Conservation (phyloP, 352 stramenopile genomes). For the Pythium myriotylum region DNA sequence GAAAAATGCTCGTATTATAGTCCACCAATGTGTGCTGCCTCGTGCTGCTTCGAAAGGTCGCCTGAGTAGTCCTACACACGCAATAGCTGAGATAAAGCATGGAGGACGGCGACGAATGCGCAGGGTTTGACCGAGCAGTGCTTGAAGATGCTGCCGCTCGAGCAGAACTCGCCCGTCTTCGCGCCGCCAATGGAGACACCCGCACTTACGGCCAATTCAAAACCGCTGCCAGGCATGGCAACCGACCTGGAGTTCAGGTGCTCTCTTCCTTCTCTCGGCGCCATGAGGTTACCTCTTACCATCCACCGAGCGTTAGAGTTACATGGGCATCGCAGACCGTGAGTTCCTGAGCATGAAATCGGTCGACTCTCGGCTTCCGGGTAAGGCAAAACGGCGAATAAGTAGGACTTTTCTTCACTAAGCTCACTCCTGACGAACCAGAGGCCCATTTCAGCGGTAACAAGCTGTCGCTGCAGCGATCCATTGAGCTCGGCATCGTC, state of each 20-base stretch:
- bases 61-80: background rate
- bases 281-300: too few species aligned
- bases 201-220: constrained; percentile 43
- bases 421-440: constrained; percentile 6
- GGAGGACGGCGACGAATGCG: constrained; percentile 15
- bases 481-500: constrained; percentile 52
- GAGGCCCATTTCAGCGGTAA: constrained; percentile 39
- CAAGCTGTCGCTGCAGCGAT: constrained; percentile 49
- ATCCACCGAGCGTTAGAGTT: too few species aligned
- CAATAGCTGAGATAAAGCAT: too few species aligned
- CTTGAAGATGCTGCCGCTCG: constrained; percentile 1
- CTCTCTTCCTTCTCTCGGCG: too few species aligned
- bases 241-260: constrained; percentile 8
- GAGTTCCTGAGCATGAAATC: constrained; percentile 46
- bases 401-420: too few species aligned
- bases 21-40: background rate
- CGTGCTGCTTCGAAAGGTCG: background rate
- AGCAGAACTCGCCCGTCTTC: constrained; percentile 39
- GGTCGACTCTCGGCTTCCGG: constrained; percentile 30
- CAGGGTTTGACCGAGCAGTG: background rate
- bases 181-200: constrained; percentile 43
- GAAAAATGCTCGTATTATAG: constrained; percentile 16
- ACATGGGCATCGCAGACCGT: constrained; percentile 47
- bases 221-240: constrained; percentile 25
- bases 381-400: constrained; percentile 22